Conservation (phyloP, 176 grass and related monocot species). For the Lolium multiflorum region DNA sequence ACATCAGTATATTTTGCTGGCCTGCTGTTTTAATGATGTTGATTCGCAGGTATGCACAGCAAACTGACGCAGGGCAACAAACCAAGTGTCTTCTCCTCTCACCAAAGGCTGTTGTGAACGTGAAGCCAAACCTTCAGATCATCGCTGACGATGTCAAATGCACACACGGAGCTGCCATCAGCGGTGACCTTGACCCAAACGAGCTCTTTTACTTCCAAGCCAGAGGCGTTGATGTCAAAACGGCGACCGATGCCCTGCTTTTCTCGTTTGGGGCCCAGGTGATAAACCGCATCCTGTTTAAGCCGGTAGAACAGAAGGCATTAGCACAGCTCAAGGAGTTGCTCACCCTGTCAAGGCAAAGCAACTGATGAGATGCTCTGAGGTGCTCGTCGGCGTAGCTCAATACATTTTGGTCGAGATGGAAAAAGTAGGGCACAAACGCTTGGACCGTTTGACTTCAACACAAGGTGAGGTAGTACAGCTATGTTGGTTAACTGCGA, state of each 20-base stretch:
- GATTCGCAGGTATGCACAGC: slow-evolving; percentile 71
- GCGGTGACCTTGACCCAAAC: slow-evolving; percentile 82
- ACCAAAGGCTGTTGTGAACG: slow-evolving; percentile 81
- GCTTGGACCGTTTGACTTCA: background rate
- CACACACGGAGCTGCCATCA: slow-evolving; percentile 93
- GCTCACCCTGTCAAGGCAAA: slow-evolving; percentile 44
- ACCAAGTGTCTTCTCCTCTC: slow-evolving; percentile 84
- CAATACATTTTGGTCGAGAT: slow-evolving; percentile 18
- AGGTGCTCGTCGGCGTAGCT: background rate
- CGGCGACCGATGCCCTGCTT: slow-evolving; percentile 76
- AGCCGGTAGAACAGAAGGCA: slow-evolving; percentile 59
- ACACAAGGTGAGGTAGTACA: background rate
- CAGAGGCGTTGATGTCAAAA: slow-evolving; percentile 66
- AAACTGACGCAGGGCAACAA: slow-evolving; percentile 88
- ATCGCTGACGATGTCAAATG: slow-evolving; percentile 97
- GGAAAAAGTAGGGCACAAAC: background rate
- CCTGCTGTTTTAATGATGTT: slow-evolving; percentile 3
- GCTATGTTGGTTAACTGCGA: background rate
- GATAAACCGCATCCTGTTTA: slow-evolving; percentile 77
- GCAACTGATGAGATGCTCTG: background rate
- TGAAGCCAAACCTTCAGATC: slow-evolving; percentile 98
- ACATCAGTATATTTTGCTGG: background rate
- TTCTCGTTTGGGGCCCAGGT: slow-evolving; percentile 89
- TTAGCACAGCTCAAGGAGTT: slow-evolving; percentile 59
- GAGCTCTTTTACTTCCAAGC: slow-evolving; percentile 90